phyloP scores from a whole-genome alignment of 768 basidiomycete species.

The Boletus pseudopeckii region DNA sequence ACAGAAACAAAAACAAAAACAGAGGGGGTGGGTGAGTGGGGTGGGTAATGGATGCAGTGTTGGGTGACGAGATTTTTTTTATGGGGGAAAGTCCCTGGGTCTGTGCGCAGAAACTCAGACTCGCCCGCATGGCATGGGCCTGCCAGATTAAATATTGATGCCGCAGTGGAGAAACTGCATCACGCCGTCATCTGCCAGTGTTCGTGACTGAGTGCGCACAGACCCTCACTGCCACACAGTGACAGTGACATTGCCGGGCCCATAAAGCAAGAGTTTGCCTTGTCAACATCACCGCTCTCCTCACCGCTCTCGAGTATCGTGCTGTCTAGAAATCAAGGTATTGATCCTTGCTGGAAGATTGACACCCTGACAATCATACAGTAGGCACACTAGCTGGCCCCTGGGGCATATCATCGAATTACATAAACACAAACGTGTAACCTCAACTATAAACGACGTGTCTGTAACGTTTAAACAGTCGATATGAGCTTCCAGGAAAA shows the following conservation, averaged over 20 bases:
- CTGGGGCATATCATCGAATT: no score
- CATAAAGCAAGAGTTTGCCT: no score
- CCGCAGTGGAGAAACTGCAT: slow-evolving; percentile 9
- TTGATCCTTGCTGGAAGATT: no score
- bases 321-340: no score
- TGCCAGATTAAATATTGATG: slow-evolving; percentile 17
- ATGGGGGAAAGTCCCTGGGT: slow-evolving; percentile 8
- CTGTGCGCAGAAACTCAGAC: slow-evolving; percentile 24
- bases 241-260: background rate
- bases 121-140: slow-evolving; percentile 16
- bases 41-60: background rate
- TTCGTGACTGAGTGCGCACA: background rate
- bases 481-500: no score
- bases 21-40: background rate
- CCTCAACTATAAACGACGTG: no score
- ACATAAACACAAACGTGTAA: no score
- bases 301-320: no score
- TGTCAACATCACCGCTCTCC: no score
- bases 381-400: no score
- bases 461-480: no score
- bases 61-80: slow-evolving; percentile 11
- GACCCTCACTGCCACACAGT: background rate
- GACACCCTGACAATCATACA: no score
- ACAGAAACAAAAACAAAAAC: background rate
- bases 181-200: background rate